Percentiles rank a stretch among this genome's conserved stretches.
phyloP scores from a whole-genome alignment of 2,329 filamentous ascomycete genomes.

The Alternaria infectoria region DNA sequence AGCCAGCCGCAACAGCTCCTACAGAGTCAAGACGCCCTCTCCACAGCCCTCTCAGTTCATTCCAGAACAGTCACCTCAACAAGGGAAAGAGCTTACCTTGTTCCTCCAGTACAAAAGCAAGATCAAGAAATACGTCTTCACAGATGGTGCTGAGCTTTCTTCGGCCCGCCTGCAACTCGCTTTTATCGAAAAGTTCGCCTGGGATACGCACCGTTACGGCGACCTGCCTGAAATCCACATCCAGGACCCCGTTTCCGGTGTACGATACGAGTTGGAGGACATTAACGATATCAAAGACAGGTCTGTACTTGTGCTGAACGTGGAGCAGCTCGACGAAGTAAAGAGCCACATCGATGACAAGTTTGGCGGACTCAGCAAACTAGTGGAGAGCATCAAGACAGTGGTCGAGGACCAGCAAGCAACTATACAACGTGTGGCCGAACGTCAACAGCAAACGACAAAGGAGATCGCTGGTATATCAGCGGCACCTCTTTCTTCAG shows the following conservation, averaged over 20 bases:
- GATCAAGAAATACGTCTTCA: slow-evolving; percentile 92
- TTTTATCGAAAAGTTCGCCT: slow-evolving; percentile 99
- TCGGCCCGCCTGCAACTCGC: slow-evolving; percentile 89
- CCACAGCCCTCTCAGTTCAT: slow-evolving; percentile 53
- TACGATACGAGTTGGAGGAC: slow-evolving; percentile 96
- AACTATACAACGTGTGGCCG: slow-evolving; percentile 84
- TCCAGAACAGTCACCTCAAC: slow-evolving; percentile 68
- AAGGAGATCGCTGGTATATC: slow-evolving; percentile 80
- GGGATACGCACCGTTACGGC: slow-evolving; percentile 96
- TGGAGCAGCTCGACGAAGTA: slow-evolving; percentile 92
- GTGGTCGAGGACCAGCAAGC: slow-evolving; percentile 83
- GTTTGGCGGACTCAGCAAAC: slow-evolving; percentile 75
- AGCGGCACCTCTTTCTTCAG: slow-evolving; percentile 51
- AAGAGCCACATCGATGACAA: slow-evolving; percentile 96
- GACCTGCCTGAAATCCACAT: slow-evolving; percentile 98
- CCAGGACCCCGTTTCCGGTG: slow-evolving; percentile 91
- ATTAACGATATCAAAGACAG: slow-evolving; percentile 91
- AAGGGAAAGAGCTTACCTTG: slow-evolving; percentile 86
- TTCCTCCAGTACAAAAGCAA: slow-evolving; percentile 97
- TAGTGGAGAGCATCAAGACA: slow-evolving; percentile 86
- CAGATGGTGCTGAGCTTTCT: slow-evolving; percentile 84
- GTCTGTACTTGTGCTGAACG: slow-evolving; percentile 91
- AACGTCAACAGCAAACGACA: slow-evolving; percentile 86
- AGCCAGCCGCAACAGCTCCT: slow-evolving; percentile 39
- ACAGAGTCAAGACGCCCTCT: slow-evolving; percentile 46